phyloP scores from a whole-genome alignment of 495 filamentous ascomycete genomes.

The Massariosphaeria phaeospora region DNA sequence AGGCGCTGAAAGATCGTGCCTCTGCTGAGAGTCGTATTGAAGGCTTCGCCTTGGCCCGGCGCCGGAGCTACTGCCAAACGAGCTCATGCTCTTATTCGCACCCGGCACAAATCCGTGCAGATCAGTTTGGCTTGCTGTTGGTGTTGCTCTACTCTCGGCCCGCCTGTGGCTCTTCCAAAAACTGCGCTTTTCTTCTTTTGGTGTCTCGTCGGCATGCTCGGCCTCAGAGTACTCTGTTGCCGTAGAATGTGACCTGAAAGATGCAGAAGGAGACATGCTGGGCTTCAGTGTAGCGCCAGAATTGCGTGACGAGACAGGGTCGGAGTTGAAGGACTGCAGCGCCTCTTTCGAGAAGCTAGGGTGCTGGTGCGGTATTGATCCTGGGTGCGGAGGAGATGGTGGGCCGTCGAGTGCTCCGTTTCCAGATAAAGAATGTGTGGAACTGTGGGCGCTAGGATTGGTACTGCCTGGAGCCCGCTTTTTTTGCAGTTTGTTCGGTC shows the following conservation, averaged over 20 bases:
- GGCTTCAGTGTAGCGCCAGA: constrained; percentile 55
- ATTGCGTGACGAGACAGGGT: constrained; percentile 26
- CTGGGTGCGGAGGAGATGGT: constrained; percentile 41
- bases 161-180: constrained; percentile 31
- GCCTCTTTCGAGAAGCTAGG: constrained; percentile 24
- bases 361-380: constrained; percentile 40
- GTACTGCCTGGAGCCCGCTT: constrained; percentile 28
- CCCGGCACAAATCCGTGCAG: constrained; percentile 55
- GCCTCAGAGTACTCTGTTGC: constrained; percentile 71
- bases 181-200: constrained; percentile 23
- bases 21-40: constrained; percentile 51
- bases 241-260: constrained; percentile 65
- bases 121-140: constrained; percentile 37
- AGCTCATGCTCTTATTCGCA: constrained; percentile 64
- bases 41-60: constrained; percentile 51
- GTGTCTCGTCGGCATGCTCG: constrained; percentile 60
- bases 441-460: constrained; percentile 33
- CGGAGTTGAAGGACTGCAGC: constrained; percentile 3
- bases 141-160: constrained; percentile 27
- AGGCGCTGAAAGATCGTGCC: constrained; percentile 8
- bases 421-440: constrained; percentile 52
- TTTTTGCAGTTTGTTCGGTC: constrained; percentile 37
- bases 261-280: constrained; percentile 60
- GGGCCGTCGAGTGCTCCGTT: constrained; percentile 39
- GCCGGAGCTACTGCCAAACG: constrained; percentile 55